Conservation (phyloP, 768 basidiomycete genomes). For the Tricholoma sp. region DNA sequence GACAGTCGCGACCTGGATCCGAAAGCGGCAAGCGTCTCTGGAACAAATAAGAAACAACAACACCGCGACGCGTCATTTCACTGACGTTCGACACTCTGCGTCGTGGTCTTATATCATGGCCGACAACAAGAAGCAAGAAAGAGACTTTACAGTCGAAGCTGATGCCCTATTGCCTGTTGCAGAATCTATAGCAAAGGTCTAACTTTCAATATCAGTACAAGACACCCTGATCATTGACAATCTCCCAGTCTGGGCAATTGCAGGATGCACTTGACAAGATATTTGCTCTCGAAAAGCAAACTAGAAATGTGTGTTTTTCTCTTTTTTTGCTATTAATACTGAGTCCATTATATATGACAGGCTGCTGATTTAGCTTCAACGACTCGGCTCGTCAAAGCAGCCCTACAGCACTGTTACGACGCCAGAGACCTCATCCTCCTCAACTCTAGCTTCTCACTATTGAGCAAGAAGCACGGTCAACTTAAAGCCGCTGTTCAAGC, state of each 20-base stretch:
- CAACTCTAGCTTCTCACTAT: constrained; percentile 58
- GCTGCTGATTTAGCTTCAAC: constrained; percentile 94
- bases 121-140: constrained; percentile 80
- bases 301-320: constrained; percentile 72
- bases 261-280: constrained; percentile 89
- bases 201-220: constrained; percentile 4
- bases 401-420: constrained; percentile 67
- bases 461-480: constrained; percentile 97
- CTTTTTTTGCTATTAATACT: neutral
- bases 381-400: constrained; percentile 71
- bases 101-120: constrained; percentile 54
- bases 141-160: constrained; percentile 84
- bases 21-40: constrained; percentile 3
- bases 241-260: constrained; percentile 65
- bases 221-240: constrained; percentile 10
- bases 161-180: constrained; percentile 68
- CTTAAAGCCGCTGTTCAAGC: constrained; percentile 84
- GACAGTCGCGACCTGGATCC: constrained; percentile 24
- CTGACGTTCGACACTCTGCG: constrained; percentile 27
- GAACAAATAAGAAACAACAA: constrained; percentile 37
- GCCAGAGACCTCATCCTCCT: constrained; percentile 64
- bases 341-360: constrained; percentile 33
- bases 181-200: constrained; percentile 65
- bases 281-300: constrained; percentile 87
- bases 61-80: constrained; percentile 61